A percentile compares a stretch with the other conserved stretches of the same genome.
phyloP scores from a whole-genome alignment of 345 rosid genomes.

The Limnanthes douglasii region DNA sequence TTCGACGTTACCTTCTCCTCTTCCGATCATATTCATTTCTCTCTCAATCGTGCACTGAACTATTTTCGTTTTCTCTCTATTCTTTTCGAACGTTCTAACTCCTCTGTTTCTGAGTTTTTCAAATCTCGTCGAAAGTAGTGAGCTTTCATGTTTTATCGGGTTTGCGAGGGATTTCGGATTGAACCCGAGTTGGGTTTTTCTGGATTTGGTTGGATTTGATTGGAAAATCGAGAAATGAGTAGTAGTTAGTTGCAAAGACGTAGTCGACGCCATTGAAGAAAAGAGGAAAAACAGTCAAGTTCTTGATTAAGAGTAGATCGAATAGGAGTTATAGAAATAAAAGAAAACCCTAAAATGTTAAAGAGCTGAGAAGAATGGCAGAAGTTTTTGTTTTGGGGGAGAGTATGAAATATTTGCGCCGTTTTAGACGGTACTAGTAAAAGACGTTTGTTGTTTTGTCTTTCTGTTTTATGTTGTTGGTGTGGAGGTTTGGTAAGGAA shows the following conservation, averaged over 20 bases:
- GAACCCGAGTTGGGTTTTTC: conserved; percentile 15
- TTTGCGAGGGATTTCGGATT: not conserved
- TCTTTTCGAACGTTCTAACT: not conserved
- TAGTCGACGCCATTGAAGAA: conserved; percentile 25
- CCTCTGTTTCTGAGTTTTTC: conserved; percentile 1
- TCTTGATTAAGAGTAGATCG: not conserved
- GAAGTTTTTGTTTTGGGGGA: no score
- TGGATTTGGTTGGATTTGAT: conserved; percentile 7
- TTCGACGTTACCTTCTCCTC: conserved; percentile 14
- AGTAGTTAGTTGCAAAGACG: conserved; percentile 13
- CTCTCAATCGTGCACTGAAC: conserved; percentile 60
- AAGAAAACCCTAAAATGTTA: no score
- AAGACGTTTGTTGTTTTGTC: not conserved
- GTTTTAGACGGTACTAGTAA: no score
- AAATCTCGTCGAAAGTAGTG: not conserved
- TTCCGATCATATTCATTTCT: conserved; percentile 29
- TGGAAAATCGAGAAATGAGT: conserved; percentile 9
- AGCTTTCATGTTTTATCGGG: conserved; percentile 8
- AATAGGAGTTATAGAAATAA: no score
- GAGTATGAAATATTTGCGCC: not conserved
- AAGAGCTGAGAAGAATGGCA: no score
- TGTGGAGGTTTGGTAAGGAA: not conserved
- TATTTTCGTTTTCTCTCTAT: conserved; percentile 5
- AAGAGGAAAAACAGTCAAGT: conserved; percentile 1
- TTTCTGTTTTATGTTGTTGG: conserved; percentile 4